Evolutionary conservation across 192 early-diverging fungal species (phyloP).

Genomic region (Backusella australiensis): DNA sequence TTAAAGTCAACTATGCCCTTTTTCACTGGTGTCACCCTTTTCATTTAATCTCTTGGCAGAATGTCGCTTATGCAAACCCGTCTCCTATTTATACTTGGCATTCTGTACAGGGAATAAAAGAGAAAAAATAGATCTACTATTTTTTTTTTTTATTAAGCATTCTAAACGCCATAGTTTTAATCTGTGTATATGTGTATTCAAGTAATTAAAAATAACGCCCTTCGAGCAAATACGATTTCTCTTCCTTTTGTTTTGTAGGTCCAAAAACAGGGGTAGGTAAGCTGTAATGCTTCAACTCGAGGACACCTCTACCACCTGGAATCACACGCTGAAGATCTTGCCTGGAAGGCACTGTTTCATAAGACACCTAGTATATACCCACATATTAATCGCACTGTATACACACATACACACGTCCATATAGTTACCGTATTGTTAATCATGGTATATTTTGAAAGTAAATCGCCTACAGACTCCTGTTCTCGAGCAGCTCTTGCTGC

Average conservation of each 20-base stretch:
- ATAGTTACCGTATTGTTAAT: slow-evolving; percentile 54
- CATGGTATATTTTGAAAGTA: slow-evolving; percentile 38
- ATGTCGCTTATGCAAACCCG: not conserved
- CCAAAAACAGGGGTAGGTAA: slow-evolving; percentile 46
- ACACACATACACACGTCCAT: not conserved
- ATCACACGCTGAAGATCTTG: slow-evolving; percentile 48
- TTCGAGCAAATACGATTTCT: slow-evolving; percentile 9
- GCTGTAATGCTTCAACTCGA: slow-evolving; percentile 42
- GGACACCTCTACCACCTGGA: slow-evolving; percentile 50
- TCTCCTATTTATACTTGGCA: not conserved
- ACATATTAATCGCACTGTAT: no score
- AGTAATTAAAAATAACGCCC: slow-evolving; percentile 8
- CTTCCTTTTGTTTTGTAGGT: slow-evolving; percentile 11
- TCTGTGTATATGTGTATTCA: not conserved
- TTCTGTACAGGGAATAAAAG: not conserved
- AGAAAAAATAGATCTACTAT: not conserved
- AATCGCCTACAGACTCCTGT: slow-evolving; percentile 43
- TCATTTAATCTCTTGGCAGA: not conserved
- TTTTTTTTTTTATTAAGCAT: not conserved
- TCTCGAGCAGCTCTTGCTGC: slow-evolving; percentile 46
- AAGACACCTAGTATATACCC: slow-evolving; percentile 33
- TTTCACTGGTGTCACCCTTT: not conserved
- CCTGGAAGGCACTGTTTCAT: slow-evolving; percentile 44
- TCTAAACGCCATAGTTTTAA: not conserved
- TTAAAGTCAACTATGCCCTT: not conserved